phyloP scores from a whole-genome alignment of 805 yeast genomes.

The Cyberlindnera mississippiensis region DNA sequence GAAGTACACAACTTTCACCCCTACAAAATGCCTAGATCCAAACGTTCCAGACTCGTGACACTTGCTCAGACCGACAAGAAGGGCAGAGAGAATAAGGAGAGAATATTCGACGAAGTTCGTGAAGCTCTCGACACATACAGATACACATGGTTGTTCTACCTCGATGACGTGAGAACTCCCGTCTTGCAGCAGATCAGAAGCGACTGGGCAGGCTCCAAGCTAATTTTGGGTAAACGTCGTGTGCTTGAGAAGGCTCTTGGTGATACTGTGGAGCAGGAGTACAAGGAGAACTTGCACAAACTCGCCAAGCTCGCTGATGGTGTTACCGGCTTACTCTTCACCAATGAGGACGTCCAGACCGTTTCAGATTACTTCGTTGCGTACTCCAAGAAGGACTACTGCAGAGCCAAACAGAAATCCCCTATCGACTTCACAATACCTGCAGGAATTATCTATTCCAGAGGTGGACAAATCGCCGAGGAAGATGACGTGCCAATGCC shows the following conservation, averaged over 20 bases:
- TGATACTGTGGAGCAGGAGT: constrained; percentile 81
- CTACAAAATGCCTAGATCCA: constrained; percentile 88
- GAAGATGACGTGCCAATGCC: constrained; percentile 97
- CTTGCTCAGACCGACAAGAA: constrained; percentile 95
- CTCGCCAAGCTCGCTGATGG: constrained; percentile 65
- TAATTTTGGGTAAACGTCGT: constrained; percentile 87
- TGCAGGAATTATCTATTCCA: constrained; percentile 85
- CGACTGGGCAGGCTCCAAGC: constrained; percentile 89
- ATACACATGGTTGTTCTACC: constrained; percentile 79
- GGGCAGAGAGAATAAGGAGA: constrained; percentile 87
- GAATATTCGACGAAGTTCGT: constrained; percentile 89
- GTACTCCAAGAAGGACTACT: constrained; percentile 75
- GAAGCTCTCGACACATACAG: constrained; percentile 70
- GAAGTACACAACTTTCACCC: not conserved
- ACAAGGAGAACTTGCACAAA: constrained; percentile 75
- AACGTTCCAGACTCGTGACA: constrained; percentile 93
- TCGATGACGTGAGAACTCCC: constrained; percentile 93
- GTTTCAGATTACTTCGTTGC: constrained; percentile 84
- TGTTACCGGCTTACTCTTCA: constrained; percentile 82
- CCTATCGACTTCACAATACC: constrained; percentile 86
- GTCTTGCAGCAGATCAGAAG: constrained; percentile 89
- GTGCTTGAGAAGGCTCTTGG: constrained; percentile 93
- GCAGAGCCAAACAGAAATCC: constrained; percentile 82
- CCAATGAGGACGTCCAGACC: constrained; percentile 84
- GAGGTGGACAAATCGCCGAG: constrained; percentile 86